Evolutionary conservation across 345 rosid genomes (phyloP).

Genomic region (Durio zibethinus): DNA sequence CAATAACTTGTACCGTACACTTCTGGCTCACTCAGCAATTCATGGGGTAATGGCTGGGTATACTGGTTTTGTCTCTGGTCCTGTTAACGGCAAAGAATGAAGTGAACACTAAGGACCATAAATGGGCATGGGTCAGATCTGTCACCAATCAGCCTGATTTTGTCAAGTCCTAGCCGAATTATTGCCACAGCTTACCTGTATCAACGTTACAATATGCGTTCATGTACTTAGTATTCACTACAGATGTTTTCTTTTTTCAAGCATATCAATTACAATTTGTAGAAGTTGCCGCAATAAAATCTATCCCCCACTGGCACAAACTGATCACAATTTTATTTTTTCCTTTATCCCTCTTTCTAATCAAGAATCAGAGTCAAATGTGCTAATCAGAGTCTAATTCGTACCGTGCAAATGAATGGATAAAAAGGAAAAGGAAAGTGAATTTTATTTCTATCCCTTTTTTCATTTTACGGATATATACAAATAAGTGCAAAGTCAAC

Average conservation of each 20-base stretch:
- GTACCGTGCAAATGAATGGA: too few relatives aligned
- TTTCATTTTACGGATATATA: too few relatives aligned
- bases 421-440: too few relatives aligned
- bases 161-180: not conserved
- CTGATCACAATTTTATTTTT: too few relatives aligned
- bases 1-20: constrained; percentile 76
- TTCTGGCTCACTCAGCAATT: constrained; percentile 81
- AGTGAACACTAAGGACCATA: constrained; percentile 65
- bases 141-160: constrained; percentile 87
- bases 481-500: too few relatives aligned
- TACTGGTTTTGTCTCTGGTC: constrained; percentile 85
- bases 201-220: not conserved
- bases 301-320: not conserved
- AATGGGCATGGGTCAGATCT: constrained; percentile 94
- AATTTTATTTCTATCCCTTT: too few relatives aligned
- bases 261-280: not conserved
- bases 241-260: not conserved
- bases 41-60: constrained; percentile 91
- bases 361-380: too few relatives aligned
- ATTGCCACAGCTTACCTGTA: too few relatives aligned
- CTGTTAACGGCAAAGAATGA: constrained; percentile 71
- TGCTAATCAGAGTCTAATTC: too few relatives aligned
- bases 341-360: too few relatives aligned
- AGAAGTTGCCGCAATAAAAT: not conserved
- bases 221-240: not conserved